These are phyloP conservation scores for Sphaerobolus stellatus DNA, from an alignment of 1,284 basidiomycete species.

Conservation along the genomic window DNA sequence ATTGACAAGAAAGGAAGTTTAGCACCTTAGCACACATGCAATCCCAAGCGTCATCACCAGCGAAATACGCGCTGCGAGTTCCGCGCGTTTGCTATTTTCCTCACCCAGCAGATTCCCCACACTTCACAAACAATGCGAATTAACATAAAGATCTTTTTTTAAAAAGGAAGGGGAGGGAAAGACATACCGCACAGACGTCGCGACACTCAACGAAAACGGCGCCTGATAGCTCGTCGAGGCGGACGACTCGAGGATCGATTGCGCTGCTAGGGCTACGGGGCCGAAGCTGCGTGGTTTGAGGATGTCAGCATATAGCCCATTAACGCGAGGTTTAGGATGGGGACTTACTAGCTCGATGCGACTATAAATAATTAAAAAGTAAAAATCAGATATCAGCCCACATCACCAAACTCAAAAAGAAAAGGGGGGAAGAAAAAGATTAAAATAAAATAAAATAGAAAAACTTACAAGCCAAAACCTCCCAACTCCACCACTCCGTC, in stretches of 20 bases:
- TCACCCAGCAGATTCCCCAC: conserved; percentile 42
- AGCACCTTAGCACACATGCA: conserved; percentile 35
- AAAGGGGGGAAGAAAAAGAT: not conserved
- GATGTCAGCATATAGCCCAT: not conserved
- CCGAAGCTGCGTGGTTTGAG: conserved; percentile 16
- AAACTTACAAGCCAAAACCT: conserved; percentile 26
- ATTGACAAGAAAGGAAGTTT: conserved; percentile 1
- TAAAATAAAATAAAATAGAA: not conserved
- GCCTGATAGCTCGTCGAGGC: conserved; percentile 47
- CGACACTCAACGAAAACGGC: conserved; percentile 44
- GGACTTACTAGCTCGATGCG: conserved; percentile 25
- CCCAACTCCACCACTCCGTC: conserved; percentile 46
- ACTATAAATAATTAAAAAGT: conserved; percentile 14
- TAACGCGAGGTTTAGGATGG: no score
- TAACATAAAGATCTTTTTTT: not conserved
- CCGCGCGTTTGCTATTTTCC: conserved; percentile 38
- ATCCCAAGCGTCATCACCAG: conserved; percentile 32
- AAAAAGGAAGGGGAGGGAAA: not conserved
- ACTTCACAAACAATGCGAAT: conserved; percentile 3
- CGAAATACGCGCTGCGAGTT: conserved; percentile 35
- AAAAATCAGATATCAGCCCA: conserved; percentile 16
- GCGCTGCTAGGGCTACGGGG: conserved; percentile 8
- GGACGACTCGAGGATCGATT: conserved; percentile 32
- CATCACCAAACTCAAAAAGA: not conserved
- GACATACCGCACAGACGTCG: conserved; percentile 42